phyloP scores from a whole-genome alignment of 768 basidiomycete species.

The Agrocybe pediades region DNA sequence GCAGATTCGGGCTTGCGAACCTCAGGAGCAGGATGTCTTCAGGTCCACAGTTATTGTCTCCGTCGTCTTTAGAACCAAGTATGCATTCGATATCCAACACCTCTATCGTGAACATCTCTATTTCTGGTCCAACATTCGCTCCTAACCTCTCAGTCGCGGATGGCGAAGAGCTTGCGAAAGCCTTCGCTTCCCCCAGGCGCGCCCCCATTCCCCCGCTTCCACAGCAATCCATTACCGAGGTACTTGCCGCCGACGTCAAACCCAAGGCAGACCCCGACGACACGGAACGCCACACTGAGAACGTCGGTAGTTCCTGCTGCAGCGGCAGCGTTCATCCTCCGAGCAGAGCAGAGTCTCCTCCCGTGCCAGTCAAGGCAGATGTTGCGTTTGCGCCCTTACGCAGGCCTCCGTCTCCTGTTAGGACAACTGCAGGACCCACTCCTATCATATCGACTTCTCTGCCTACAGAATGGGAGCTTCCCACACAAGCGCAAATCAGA shows the following conservation, averaged over 20 bases:
- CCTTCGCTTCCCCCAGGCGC: conserved; percentile 23
- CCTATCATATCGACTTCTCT: conserved; percentile 6
- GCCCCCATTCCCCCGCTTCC: conserved; percentile 23
- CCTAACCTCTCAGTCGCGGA: background rate
- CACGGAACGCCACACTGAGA: too few species aligned
- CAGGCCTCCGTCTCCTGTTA: background rate
- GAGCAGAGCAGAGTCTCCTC: too few species aligned
- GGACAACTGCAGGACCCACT: conserved; percentile 1
- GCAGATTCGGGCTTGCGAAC: background rate
- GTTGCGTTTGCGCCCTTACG: background rate
- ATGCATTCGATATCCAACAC: conserved; percentile 17
- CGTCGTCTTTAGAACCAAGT: conserved; percentile 9
- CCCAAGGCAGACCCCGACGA: too few species aligned
- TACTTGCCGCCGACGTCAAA: too few species aligned
- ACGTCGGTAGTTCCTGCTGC: too few species aligned
- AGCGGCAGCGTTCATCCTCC: too few species aligned
- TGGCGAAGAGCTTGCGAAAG: conserved; percentile 15
- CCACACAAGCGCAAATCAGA: conserved; percentile 56
- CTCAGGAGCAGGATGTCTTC: conserved; percentile 1
- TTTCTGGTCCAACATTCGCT: conserved; percentile 14
- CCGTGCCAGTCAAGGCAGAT: too few species aligned
- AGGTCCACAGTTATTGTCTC: background rate
- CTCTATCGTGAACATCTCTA: conserved; percentile 16
- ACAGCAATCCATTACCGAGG: too few species aligned
- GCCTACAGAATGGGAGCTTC: conserved; percentile 44